Evolutionary conservation across 331 rosid species (phyloP).

Genomic region (Prunus yedoensis): DNA sequence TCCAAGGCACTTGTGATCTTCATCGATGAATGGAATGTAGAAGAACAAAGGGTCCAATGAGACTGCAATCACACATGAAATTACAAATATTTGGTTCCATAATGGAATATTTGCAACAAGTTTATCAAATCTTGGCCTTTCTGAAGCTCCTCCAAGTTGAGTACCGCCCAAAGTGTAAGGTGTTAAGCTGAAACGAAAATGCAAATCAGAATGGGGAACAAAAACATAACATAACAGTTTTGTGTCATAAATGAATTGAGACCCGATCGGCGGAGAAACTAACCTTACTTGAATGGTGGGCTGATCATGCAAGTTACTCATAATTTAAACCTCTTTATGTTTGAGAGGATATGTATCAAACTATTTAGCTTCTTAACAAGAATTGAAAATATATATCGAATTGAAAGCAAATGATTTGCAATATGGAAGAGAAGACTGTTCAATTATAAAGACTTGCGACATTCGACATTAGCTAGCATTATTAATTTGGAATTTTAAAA

Average conservation of each 20-base stretch:
- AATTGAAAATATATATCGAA: too few relatives aligned
- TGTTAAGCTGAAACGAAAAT: neutral
- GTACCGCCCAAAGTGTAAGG: neutral
- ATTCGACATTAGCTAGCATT: too few relatives aligned
- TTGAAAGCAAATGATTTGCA: too few relatives aligned
- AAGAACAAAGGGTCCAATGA: conserved; percentile 40
- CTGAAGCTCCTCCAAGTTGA: neutral
- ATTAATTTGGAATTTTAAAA: too few relatives aligned
- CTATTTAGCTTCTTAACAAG: too few relatives aligned
- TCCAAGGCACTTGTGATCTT: conserved; percentile 18
- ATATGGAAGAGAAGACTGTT: too few relatives aligned
- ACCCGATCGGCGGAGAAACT: too few relatives aligned
- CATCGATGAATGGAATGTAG: conserved; percentile 29
- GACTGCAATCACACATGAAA: conserved; percentile 34
- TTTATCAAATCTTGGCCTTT: neutral
- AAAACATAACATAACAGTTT: too few relatives aligned
- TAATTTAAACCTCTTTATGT: too few relatives aligned
- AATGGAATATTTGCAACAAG: neutral
- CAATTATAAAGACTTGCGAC: too few relatives aligned
- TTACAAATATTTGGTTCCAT: conserved; percentile 28
- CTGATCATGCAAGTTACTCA: neutral
- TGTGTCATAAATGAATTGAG: too few relatives aligned
- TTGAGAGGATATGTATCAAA: too few relatives aligned
- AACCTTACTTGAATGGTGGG: neutral
- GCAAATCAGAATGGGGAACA: neutral